Percentiles rank a stretch among this genome's conserved stretches.
Evolutionary conservation across 352 stramenopile species (phyloP).

Genomic region (Phytophthora sp.): DNA sequence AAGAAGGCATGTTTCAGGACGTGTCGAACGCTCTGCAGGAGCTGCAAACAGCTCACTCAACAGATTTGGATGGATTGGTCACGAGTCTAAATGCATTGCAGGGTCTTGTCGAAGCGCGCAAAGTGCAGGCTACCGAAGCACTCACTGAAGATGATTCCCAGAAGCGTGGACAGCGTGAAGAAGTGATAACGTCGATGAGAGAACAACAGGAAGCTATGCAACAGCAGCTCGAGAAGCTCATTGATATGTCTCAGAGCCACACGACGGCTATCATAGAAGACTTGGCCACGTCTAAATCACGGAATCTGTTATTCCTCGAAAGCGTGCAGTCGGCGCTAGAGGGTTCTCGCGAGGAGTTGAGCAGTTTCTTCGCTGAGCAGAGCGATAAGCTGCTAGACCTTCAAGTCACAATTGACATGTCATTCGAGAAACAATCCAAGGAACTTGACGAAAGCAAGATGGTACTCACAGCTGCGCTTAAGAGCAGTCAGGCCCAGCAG

Average conservation of each 20-base stretch:
- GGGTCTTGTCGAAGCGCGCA: conserved; percentile 38
- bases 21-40: conserved; percentile 52
- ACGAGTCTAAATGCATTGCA: conserved; percentile 42
- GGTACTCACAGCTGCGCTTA: conserved; percentile 37
- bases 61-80: conserved; percentile 49
- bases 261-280: conserved; percentile 37
- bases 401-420: conserved; percentile 52
- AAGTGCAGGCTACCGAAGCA: conserved; percentile 26
- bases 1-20: conserved; percentile 52
- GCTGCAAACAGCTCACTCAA: conserved; percentile 51
- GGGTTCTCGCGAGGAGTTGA: conserved; percentile 40
- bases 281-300: conserved; percentile 36
- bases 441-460: conserved; percentile 48
- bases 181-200: conserved; percentile 33
- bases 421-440: conserved; percentile 50
- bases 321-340: conserved; percentile 37
- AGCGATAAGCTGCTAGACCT: conserved; percentile 54
- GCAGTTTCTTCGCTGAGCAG: conserved; percentile 49
- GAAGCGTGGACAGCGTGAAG: conserved; percentile 28
- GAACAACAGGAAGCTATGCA: conserved; percentile 41
- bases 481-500: conserved; percentile 42
- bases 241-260: conserved; percentile 44
- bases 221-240: conserved; percentile 38
- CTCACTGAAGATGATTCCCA: conserved; percentile 18
- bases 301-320: conserved; percentile 40